Percentiles rank a stretch among this genome's conserved stretches.
phyloP scores from a whole-genome alignment of 768 basidiomycete genomes.

The Galerina sulciceps region DNA sequence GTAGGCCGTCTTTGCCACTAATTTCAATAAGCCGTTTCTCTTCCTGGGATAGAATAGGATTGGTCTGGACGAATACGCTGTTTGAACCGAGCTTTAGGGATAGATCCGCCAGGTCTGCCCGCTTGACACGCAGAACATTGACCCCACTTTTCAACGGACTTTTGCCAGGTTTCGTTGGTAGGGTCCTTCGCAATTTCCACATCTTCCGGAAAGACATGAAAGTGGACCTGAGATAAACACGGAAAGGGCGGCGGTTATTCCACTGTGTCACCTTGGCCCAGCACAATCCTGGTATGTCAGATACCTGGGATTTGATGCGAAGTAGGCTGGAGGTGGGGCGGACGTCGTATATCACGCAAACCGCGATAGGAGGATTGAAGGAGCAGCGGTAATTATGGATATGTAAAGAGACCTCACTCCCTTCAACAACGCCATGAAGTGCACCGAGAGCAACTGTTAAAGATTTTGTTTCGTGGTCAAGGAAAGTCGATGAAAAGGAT shows the following conservation, averaged over 20 bases:
- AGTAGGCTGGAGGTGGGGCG: slow-evolving; percentile 64
- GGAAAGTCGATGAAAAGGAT: slow-evolving; percentile 48
- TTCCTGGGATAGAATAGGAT: slow-evolving; percentile 41
- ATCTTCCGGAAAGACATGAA: slow-evolving; percentile 46
- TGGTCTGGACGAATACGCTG: slow-evolving; percentile 49
- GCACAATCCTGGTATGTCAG: slow-evolving; percentile 37
- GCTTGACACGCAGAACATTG: slow-evolving; percentile 49
- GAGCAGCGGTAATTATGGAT: slow-evolving; percentile 65
- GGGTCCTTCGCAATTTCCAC: slow-evolving; percentile 45
- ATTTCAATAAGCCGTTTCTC: slow-evolving; percentile 42
- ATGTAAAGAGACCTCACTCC: slow-evolving; percentile 65
- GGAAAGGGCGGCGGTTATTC: slow-evolving; percentile 62
- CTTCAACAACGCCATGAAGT: slow-evolving; percentile 66
- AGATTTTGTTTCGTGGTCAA: slow-evolving; percentile 35
- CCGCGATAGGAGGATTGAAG: slow-evolving; percentile 55
- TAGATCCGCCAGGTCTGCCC: slow-evolving; percentile 50
- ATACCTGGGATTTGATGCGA: slow-evolving; percentile 38
- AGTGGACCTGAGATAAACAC: slow-evolving; percentile 54
- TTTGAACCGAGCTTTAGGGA: slow-evolving; percentile 48
- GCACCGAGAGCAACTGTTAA: slow-evolving; percentile 61
- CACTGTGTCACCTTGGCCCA: slow-evolving; percentile 57
- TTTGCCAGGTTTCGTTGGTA: slow-evolving; percentile 37
- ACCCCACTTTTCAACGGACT: slow-evolving; percentile 42
- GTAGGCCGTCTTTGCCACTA: slow-evolving; percentile 31
- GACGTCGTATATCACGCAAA: slow-evolving; percentile 54